Conservation (phyloP, 495 filamentous ascomycete genomes). For the Penicillium diatomitis region DNA sequence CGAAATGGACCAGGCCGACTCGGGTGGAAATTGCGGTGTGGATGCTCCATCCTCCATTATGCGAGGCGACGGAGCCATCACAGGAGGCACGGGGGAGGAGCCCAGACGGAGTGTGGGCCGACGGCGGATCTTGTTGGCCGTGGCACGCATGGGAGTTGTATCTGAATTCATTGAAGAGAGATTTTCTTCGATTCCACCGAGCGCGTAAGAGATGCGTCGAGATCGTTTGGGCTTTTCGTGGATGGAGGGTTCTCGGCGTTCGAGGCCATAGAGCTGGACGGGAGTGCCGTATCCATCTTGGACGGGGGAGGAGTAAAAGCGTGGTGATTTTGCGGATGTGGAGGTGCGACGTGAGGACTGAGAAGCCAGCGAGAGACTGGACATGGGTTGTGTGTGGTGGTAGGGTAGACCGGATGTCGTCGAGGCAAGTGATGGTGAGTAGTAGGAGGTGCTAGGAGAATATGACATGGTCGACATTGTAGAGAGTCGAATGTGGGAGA, state of each 20-base stretch:
- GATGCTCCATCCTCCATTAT: conserved; percentile 6
- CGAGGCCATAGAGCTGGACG: conserved; percentile 29
- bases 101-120: conserved; percentile 26
- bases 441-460: conserved; percentile 17
- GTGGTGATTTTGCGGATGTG: conserved; percentile 22
- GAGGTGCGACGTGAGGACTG: conserved; percentile 14
- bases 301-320: conserved; percentile 35
- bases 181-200: conserved; percentile 36
- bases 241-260: conserved; percentile 31
- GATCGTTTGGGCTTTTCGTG: conserved; percentile 24
- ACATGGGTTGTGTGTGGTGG: conserved; percentile 18
- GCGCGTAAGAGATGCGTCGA: conserved; percentile 30
- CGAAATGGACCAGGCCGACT: conserved; percentile 22
- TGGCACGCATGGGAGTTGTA: conserved; percentile 5
- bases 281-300: conserved; percentile 26
- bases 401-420: conserved; percentile 20
- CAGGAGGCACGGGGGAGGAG: neutral
- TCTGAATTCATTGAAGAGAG: conserved; percentile 20
- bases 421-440: conserved; percentile 22
- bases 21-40: conserved; percentile 15
- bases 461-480: conserved; percentile 23
- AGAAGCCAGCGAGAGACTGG: conserved; percentile 19
- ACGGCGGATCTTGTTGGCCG: conserved; percentile 24
- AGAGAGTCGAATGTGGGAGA: neutral
- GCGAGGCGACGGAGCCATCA: neutral